Evolutionary conservation across 2,329 filamentous ascomycete species (phyloP), one percentile per base, ranked within the genome.

Genomic region (Trichoderma sp.): DNA sequence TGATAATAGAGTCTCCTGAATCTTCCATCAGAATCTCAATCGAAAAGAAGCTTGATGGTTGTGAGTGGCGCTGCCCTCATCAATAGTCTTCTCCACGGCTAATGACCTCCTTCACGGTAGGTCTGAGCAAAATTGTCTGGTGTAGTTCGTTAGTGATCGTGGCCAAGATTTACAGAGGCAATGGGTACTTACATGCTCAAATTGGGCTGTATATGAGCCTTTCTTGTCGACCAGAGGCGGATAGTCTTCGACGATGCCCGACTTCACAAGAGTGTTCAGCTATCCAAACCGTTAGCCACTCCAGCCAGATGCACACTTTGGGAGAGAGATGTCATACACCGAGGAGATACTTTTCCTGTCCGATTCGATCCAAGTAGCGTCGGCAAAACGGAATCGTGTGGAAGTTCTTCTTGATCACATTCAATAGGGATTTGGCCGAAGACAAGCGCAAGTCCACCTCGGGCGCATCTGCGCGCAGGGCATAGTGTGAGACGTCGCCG

Each of bases 401-500:
- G 74, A 96, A 96, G 77, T 95, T 95, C 82, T 94, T 94, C 77
- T 90, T 92, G 78, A 96, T 96, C 28, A 91, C 88, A 72, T 86
- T 93, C 69, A 95, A 80, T 59, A 96, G 81, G 56, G 86, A 88
- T 79, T 91, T 92, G 48, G 92, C 92, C 48, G 90, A 93, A 10
- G 87, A 85, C 55, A 93, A 80, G 62, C 90, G 85, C 63, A 94
- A 80, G 64, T 73, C 66, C 24, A 72, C 68, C 63, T 71, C 88
- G 59, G 88, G 84, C 6, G 90, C 86, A 75, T 94, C 88, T 34
- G 80, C 77, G 64, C 83, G 81, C 73, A 88, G 86, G 44, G 90
- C 91, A 72, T 96, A 96, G 77, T 94, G 91, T 28, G 90, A 95
- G 28, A 86, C 85, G 81, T 94, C 92, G 77, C 90, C 88, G 78